These are phyloP conservation scores for Sequoiadendron giganteum DNA, from an alignment of 75 land plant species.

Conservation along the genomic window DNA sequence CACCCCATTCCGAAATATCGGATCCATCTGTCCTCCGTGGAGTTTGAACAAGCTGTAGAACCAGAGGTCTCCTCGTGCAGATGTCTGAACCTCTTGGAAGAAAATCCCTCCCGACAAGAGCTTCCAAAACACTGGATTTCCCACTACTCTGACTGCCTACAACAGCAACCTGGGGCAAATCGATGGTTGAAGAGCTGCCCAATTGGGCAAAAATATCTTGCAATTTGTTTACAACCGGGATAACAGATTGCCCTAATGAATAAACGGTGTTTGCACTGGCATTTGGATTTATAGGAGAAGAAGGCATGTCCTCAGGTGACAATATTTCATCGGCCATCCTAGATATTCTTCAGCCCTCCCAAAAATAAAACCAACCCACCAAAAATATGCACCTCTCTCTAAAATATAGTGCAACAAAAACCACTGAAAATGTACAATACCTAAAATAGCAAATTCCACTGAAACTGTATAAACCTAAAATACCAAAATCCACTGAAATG, in stretches of 20 bases:
- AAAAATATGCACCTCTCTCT: neutral
- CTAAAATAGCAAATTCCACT: neutral
- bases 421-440: neutral
- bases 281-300: constrained; percentile 1
- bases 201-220: constrained; percentile 89
- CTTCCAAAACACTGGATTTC: constrained; percentile 90
- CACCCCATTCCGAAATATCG: constrained; percentile 62
- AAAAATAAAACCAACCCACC: neutral
- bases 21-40: constrained; percentile 34
- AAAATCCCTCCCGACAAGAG: constrained; percentile 86
- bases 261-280: neutral
- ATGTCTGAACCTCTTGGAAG: constrained; percentile 79
- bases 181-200: constrained; percentile 72
- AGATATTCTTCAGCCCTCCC: neutral
- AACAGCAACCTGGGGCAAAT: constrained; percentile 89
- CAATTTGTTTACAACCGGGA: constrained; percentile 85
- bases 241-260: constrained; percentile 66
- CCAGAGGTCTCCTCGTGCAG: constrained; percentile 83
- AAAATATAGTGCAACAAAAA: neutral
- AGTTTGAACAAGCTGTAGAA: constrained; percentile 72
- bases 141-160: constrained; percentile 97
- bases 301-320: neutral
- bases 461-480: neutral
- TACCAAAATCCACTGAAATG: no score
- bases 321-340: neutral